phyloP scores from a whole-genome alignment of 306 rosid species.

The Myrica gale region DNA sequence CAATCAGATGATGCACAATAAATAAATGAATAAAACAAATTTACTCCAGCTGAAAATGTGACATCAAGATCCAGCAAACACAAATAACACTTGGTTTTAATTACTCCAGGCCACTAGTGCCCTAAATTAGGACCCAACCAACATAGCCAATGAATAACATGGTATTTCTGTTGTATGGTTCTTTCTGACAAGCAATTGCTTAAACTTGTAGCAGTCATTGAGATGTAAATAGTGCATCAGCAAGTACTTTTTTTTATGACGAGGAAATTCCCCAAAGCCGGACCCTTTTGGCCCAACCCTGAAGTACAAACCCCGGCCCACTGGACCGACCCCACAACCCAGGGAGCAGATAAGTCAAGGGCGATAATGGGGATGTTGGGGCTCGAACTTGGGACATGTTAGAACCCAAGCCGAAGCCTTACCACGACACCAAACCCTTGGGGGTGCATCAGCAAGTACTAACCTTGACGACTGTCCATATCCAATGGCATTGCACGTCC shows the following conservation, averaged over 20 bases:
- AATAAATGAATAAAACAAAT: neutral
- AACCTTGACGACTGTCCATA: constrained; percentile 65
- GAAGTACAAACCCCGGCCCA: too few species aligned
- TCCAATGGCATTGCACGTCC: constrained; percentile 50
- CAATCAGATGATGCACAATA: constrained; percentile 17
- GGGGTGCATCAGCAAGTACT: constrained; percentile 22
- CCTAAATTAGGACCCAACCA: neutral
- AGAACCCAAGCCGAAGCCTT: too few species aligned
- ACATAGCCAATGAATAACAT: neutral
- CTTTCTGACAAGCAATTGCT: neutral
- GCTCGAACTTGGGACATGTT: too few species aligned
- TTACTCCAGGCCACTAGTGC: neutral
- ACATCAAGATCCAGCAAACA: neutral
- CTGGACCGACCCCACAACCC: too few species aligned
- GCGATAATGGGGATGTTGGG: too few species aligned
- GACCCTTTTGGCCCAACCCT: too few species aligned
- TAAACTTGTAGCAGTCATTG: neutral
- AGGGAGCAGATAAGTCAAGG: too few species aligned
- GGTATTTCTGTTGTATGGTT: neutral
- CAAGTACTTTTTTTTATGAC: too few species aligned
- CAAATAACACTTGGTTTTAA: neutral
- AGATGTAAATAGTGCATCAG: constrained; percentile 2
- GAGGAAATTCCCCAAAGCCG: too few species aligned
- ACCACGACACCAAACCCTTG: too few species aligned
- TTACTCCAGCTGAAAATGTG: constrained; percentile 6